Evolutionary conservation across 192 early-diverging fungal species (phyloP).

Genomic region (Jimgerdemannia flammicorona): DNA sequence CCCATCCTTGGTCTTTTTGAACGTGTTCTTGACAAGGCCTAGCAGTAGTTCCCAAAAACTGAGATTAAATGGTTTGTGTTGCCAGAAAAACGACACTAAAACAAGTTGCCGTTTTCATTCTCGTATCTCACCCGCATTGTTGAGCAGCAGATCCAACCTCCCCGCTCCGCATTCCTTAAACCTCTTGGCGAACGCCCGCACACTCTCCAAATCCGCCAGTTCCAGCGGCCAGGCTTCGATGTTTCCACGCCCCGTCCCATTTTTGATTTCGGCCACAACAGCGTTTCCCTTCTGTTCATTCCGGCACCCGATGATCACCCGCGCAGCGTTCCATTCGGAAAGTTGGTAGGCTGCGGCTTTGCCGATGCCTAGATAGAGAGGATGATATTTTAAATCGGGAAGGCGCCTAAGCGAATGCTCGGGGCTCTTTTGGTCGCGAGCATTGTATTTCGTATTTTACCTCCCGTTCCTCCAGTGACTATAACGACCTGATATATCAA

Average conservation of each 20-base stretch:
- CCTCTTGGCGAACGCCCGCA: conserved; percentile 14
- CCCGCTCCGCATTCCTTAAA: conserved; percentile 11
- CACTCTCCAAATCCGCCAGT: conserved; percentile 14
- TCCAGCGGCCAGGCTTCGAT: conserved; percentile 12
- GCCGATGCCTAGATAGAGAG: not conserved
- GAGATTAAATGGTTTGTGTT: no score
- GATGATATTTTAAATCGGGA: not conserved
- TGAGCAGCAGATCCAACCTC: conserved; percentile 23
- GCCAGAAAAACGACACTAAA: not conserved
- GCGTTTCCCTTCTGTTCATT: conserved; percentile 11
- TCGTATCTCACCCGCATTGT: conserved; percentile 27
- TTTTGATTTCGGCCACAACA: conserved; percentile 13
- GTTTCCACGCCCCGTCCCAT: conserved; percentile 1
- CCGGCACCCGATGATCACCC: conserved; percentile 19
- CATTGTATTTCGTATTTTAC: not conserved
- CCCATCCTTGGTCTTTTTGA: conserved; percentile 8
- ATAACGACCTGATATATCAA: not conserved
- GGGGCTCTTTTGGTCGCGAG: no score
- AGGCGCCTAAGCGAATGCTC: no score
- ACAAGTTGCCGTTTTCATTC: not conserved
- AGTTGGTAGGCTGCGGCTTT: not conserved
- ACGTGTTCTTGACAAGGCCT: not conserved
- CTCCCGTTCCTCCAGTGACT: not conserved
- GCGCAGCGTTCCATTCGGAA: conserved; percentile 15
- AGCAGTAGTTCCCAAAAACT: not conserved